These are phyloP conservation scores for Rhipidocladum racemiflorum DNA, from an alignment of 176 grass and related monocot genomes.

Conservation along the genomic window DNA sequence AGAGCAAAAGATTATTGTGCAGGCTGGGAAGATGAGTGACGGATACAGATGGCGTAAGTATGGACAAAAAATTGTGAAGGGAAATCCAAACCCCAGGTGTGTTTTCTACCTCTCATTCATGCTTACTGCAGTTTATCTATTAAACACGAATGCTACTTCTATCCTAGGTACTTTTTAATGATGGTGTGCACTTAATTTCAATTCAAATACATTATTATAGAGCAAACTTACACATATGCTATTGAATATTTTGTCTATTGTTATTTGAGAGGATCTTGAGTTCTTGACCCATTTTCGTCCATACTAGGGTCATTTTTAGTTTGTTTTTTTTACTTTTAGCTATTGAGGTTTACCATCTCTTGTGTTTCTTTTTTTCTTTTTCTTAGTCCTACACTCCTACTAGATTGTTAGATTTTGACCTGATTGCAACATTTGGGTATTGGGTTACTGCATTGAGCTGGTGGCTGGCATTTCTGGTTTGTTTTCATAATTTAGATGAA, in stretches of 20 bases:
- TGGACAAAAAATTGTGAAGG: conserved; percentile 97
- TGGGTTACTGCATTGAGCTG: background rate
- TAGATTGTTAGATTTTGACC: background rate
- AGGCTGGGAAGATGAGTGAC: conserved; percentile 72
- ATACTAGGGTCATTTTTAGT: background rate
- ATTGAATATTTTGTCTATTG: background rate
- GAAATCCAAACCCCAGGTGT: conserved; percentile 94
- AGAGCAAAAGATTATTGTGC: conserved; percentile 88
- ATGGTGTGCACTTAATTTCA: background rate
- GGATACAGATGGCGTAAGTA: conserved; percentile 99
- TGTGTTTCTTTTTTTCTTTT: background rate
- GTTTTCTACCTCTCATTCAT: conserved; percentile 18
- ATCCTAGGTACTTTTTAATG: conserved; percentile 1
- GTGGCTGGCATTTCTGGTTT: background rate
- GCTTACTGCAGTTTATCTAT: background rate
- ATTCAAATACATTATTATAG: background rate
- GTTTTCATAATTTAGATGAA: background rate
- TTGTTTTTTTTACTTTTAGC: background rate
- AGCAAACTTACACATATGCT: background rate
- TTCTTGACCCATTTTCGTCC: background rate
- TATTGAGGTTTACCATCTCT: background rate
- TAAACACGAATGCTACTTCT: background rate
- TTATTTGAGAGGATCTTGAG: background rate
- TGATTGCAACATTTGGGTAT: background rate
- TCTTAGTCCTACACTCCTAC: background rate